These are phyloP conservation scores for Phytophthora uliginosa DNA, from an alignment of 352 stramenopile genomes.

Conservation along the genomic window DNA sequence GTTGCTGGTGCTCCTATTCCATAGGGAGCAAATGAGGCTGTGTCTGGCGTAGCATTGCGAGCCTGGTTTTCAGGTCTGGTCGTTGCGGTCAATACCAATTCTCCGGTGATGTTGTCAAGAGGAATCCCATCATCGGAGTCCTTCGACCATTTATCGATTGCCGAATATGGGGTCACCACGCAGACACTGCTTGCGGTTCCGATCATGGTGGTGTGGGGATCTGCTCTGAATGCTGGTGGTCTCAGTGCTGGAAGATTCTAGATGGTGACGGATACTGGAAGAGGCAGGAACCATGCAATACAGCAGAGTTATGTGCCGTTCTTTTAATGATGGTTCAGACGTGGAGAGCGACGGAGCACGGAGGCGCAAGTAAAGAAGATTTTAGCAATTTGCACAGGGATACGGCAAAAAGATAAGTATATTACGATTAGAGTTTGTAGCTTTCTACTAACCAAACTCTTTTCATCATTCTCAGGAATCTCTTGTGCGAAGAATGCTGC, in stretches of 20 bases:
- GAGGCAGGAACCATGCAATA: too few relatives aligned
- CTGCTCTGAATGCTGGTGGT: background rate
- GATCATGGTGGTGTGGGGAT: background rate
- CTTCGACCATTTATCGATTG: constrained; percentile 3
- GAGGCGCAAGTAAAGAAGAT: too few relatives aligned
- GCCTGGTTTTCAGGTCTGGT: background rate
- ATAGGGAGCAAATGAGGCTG: constrained; percentile 4
- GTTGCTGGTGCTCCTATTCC: background rate
- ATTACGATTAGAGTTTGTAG: too few relatives aligned
- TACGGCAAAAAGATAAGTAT: too few relatives aligned
- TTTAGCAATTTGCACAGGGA: too few relatives aligned
- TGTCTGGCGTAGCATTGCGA: constrained; percentile 9
- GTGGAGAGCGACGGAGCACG: too few relatives aligned
- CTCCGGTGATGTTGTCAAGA: constrained; percentile 4
- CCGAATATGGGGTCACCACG: background rate
- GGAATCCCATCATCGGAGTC: constrained; percentile 10
- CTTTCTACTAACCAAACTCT: too few relatives aligned
- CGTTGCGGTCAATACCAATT: background rate
- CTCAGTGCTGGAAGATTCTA: background rate
- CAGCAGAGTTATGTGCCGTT: too few relatives aligned
- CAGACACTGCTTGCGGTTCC: background rate
- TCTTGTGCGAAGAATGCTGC: too few relatives aligned
- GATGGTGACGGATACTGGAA: background rate
- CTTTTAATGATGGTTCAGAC: too few relatives aligned
- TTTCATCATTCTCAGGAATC: too few relatives aligned